These are phyloP conservation scores for Kokia cookei DNA, from an alignment of 441 rosid genomes.

Conservation along the genomic window DNA sequence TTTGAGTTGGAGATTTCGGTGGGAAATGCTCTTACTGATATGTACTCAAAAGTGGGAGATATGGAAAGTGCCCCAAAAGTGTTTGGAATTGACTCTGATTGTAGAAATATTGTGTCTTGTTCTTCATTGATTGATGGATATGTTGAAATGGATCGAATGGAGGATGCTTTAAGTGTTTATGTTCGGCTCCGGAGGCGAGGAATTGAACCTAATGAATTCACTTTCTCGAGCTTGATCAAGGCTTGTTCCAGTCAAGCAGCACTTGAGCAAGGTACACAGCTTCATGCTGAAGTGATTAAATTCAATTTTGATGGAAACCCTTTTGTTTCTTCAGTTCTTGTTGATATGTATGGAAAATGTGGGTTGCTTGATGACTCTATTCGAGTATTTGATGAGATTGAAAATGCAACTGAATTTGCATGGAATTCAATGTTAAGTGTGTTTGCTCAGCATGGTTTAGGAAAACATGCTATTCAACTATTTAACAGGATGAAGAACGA, in stretches of 20 bases:
- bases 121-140: conserved; percentile 24
- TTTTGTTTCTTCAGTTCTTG: conserved; percentile 16
- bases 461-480: conserved; percentile 14
- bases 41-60: conserved; percentile 16
- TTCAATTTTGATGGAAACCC: conserved; percentile 8
- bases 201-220: conserved; percentile 17
- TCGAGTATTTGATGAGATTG: conserved; percentile 4
- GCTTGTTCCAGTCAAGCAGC: conserved; percentile 21
- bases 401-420: conserved; percentile 4
- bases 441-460: conserved; percentile 21
- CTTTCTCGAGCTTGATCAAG: conserved; percentile 22
- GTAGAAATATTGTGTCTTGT: conserved; percentile 16
- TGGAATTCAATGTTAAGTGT: conserved; percentile 20
- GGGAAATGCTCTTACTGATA: conserved; percentile 19
- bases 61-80: conserved; percentile 16
- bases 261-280: conserved; percentile 20
- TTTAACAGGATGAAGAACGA: conserved; percentile 22
- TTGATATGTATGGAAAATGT: conserved; percentile 24
- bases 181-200: conserved; percentile 14
- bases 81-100: conserved; percentile 3
- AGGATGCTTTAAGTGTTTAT: conserved; percentile 11
- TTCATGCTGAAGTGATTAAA: conserved; percentile 20
- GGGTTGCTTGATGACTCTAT: conserved; percentile 14
- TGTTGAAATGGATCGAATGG: conserved; percentile 14
- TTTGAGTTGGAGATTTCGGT: conserved; percentile 11